Percentiles rank a stretch among this genome's conserved stretches.
phyloP scores from a whole-genome alignment of 2,329 filamentous ascomycete genomes.

The Penicillium sp. region DNA sequence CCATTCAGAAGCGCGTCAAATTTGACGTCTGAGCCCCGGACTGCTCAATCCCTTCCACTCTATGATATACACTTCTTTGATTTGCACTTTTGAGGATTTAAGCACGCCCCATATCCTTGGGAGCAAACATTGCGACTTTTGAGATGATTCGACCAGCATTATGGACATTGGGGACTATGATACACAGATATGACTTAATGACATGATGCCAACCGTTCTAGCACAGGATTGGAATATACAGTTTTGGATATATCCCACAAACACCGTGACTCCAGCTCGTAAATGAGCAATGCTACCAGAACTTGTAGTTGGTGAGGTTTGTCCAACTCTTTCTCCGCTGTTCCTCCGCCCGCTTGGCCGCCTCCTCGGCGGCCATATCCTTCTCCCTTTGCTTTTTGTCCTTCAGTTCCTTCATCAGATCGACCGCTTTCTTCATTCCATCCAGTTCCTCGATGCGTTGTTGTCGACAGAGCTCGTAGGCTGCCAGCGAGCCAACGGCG shows the following conservation, averaged over 20 bases:
- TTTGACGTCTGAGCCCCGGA: constrained; percentile 31
- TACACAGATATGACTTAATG: constrained; percentile 26
- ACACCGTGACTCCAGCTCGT: constrained; percentile 32
- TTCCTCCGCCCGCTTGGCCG: constrained; percentile 34
- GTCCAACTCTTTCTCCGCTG: constrained; percentile 42
- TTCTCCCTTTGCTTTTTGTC: constrained; percentile 56
- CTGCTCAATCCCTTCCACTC: neutral
- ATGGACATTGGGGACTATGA: constrained; percentile 22
- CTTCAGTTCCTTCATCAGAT: constrained; percentile 72
- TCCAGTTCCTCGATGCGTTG: constrained; percentile 68
- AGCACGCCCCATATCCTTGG: constrained; percentile 3
- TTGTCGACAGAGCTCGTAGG: constrained; percentile 81
- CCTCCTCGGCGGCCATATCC: constrained; percentile 39
- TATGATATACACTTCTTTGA: neutral
- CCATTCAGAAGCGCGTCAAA: constrained; percentile 40
- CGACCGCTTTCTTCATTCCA: constrained; percentile 79
- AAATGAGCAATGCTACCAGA: constrained; percentile 38
- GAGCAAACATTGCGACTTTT: constrained; percentile 1
- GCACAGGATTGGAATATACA: constrained; percentile 22
- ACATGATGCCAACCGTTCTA: constrained; percentile 15
- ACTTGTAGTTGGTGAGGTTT: constrained; percentile 44
- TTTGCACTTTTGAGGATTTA: neutral
- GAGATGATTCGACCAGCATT: constrained; percentile 7
- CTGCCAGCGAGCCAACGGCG: constrained; percentile 61
- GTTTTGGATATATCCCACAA: constrained; percentile 20